Evolutionary conservation across 2,329 filamentous ascomycete species (phyloP).

Genomic region (Fusarium tupiense): DNA sequence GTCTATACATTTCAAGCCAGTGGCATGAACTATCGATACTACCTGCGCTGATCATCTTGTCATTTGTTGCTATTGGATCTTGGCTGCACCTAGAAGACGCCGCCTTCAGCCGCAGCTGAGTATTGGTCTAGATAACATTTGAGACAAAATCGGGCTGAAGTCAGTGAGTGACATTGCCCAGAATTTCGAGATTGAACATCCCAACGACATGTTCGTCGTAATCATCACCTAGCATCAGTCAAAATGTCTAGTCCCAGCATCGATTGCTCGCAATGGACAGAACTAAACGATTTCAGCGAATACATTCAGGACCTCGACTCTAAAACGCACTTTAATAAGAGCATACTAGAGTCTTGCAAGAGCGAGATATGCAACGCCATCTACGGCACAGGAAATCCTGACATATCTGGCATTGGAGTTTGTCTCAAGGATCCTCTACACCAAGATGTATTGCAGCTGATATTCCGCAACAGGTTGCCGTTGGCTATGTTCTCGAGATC

Average conservation of each 20-base stretch:
- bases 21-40: neutral
- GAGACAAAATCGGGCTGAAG: neutral
- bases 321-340: neutral
- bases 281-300: constrained; percentile 17
- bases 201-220: neutral
- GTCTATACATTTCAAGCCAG: neutral
- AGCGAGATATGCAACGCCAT: constrained; percentile 29
- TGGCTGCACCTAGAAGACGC: neutral
- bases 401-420: constrained; percentile 39
- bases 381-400: constrained; percentile 34
- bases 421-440: neutral
- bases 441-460: neutral
- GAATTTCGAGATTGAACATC: neutral
- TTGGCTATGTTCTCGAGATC: constrained; percentile 21
- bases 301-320: constrained; percentile 7
- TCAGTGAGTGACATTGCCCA: too few species aligned
- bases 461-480: constrained; percentile 3
- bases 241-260: neutral
- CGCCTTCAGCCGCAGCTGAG: neutral
- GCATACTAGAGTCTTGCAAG: constrained; percentile 1
- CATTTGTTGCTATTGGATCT: neutral
- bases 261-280: constrained; percentile 1
- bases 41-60: neutral
- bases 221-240: neutral
- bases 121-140: neutral